Base-by-base conservation (phyloP, 2,329 filamentous ascomycete species). In the Lachnellula hyalina region DNA sequence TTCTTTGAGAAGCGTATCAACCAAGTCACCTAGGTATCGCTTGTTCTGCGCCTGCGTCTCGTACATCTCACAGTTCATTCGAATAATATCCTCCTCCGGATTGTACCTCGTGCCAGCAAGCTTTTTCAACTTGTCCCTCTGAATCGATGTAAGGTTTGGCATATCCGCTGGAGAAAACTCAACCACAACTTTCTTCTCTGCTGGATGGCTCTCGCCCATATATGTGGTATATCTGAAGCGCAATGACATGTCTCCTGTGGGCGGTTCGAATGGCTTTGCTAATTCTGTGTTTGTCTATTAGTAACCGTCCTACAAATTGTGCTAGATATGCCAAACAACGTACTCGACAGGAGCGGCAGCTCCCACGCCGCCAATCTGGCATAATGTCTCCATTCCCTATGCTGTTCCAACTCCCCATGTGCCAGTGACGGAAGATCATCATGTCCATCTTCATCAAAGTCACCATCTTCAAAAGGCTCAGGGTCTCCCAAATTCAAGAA, bases 201-300 rank as follows among this genome's bases (percentile, higher is more conserved):
- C 90, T 0, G 94, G 93, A 74, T 99, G 95, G 53, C 82, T 77
- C 74, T 97, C 94, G 66, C 93, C 93, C 81, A 99, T 87, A 75
- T 97, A 97, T 38, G 87, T 92, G 15, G 94, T 99, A 77, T 96
- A 96, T 66, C 94, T 87, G 84, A 96, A 99, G 66, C 93, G 87
- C 55, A 99, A 83, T 46, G 90, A 84, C 64, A 89, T 79, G 46
- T 83, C 72, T 32, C 78, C 71, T 14, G 81, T 79, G 2, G 93
- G 90, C 2, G 85, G 82, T 57, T 79, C 74, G 71, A 96, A 97
- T 17, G 89, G 87, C 72, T 89, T 89, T 53, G 89, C 87, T 59
- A 94, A 81, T 70, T 93, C 90, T 96, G 67, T 40, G 53, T 36
- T 42, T 25, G 42, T 52, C 61, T 51, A 52, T 64, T 52, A 60